Evolutionary conservation across 768 basidiomycete genomes (phyloP), one percentile per base, ranked within the genome.

Genomic region (Russula sp.): DNA sequence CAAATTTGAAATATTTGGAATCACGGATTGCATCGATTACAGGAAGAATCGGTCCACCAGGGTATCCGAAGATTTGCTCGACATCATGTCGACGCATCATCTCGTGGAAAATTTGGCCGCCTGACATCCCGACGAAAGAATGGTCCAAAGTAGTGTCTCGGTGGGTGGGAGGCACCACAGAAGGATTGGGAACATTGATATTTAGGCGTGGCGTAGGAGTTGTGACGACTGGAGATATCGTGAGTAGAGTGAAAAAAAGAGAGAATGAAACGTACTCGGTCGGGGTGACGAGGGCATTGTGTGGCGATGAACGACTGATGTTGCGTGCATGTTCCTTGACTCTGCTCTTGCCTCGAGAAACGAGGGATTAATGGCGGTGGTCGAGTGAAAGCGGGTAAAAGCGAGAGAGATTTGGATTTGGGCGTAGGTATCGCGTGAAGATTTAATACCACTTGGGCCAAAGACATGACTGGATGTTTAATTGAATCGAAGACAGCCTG

Each of bases 1-100:
- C 82, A 70, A 99, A 99, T 64, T 97, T 87, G 70, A 98, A 98
- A 75, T 97, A 88, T 3, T 86, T 83, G 9, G 94, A 96, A 75
- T 96, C 89, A 82, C 98, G 89, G 76, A 98, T 99, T 74, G 97
- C 97, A 75, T 99, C 96, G 76, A 98, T 98, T 20, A 99, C 96
- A 65, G 96, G 97, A 42, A 98, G 85, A 75, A 98, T 98, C 48
- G 96, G 96, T 63, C 96, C 96, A 51, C 95, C 95, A 9, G 96
- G 96, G 77, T 98, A 99, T 40, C 96, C 96, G 71, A 99, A 98
- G 50, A 99, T 83, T 72, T 98, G 92, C 76, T 95, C 96, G 70
- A 98, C 95, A 63, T 83, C 85, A 73, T 99, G 97, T 53, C 96
- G 84, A 66, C 94, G 86, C 92, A 99, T 96, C 96, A 99, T 98